Conservation (phyloP, 2,329 filamentous ascomycete genomes). For the Fusarium sambucinum region DNA sequence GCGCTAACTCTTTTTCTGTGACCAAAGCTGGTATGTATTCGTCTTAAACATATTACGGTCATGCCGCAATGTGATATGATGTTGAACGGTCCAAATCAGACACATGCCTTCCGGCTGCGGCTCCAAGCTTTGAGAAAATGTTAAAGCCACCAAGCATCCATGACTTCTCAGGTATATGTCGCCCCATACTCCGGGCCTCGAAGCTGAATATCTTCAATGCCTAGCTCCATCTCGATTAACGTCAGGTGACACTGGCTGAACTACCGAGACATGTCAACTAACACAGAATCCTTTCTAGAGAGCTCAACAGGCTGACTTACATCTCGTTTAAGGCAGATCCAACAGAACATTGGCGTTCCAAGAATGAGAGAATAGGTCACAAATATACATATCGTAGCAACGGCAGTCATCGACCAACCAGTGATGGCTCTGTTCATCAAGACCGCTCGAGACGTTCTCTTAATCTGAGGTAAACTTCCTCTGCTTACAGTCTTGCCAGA, state of each 20-base stretch:
- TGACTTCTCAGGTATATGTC: conserved; percentile 25
- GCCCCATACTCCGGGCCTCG: conserved; percentile 8
- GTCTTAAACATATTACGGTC: conserved; percentile 20
- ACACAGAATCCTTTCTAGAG: background rate
- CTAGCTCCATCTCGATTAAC: too few species aligned
- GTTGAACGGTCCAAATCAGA: conserved; percentile 17
- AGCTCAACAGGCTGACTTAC: background rate
- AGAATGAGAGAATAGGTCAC: background rate
- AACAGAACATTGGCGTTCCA: background rate
- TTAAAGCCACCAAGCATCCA: conserved; percentile 39
- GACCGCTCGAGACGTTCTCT: background rate
- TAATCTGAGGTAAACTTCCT: background rate
- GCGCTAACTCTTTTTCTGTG: conserved; percentile 5
- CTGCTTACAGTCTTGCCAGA: background rate
- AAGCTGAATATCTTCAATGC: conserved; percentile 12
- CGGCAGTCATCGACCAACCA: background rate
- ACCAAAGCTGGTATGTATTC: conserved; percentile 19
- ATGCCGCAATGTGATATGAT: conserved; percentile 19
- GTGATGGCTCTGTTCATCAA: background rate
- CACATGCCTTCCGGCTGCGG: conserved; percentile 33
- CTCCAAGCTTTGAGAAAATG: conserved; percentile 27
- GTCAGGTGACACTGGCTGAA: background rate
- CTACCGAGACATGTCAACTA: background rate
- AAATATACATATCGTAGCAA: background rate
- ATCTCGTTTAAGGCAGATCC: background rate